These are phyloP conservation scores for Erysimum cheiranthoides DNA, from an alignment of 345 rosid genomes.

Conservation along the genomic window DNA sequence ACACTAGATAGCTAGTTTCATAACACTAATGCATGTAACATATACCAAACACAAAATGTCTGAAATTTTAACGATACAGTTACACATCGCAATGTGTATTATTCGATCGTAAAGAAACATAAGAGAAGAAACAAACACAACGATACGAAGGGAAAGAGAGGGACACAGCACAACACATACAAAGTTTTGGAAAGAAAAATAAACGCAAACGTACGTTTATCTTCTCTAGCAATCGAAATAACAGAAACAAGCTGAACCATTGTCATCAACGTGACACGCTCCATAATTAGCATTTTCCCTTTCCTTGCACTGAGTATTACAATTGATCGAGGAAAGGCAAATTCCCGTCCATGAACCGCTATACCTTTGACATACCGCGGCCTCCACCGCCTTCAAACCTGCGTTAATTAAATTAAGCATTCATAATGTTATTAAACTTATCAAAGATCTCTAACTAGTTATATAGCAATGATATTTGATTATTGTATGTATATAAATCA, in stretches of 20 bases:
- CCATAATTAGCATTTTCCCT: conserved; percentile 33
- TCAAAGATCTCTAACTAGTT: background rate
- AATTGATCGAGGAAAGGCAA: conserved; percentile 19
- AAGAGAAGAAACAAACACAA: background rate
- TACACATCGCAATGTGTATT: background rate
- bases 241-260: conserved; percentile 40
- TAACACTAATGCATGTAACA: conserved; percentile 7
- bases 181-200: background rate
- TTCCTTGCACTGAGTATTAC: conserved; percentile 24
- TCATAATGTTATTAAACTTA: background rate
- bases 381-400: conserved; percentile 40
- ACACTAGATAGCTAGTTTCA: no score
- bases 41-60: background rate
- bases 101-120: background rate
- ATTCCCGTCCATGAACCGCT: conserved; percentile 40
- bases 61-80: background rate
- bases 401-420: background rate
- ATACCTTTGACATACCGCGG: conserved; percentile 30
- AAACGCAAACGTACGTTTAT: background rate
- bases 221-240: conserved; percentile 32
- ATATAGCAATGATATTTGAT: background rate
- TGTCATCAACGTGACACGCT: conserved; percentile 10
- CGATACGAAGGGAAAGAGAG: background rate
- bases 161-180: background rate
- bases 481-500: background rate